phyloP scores from a whole-genome alignment of 2,329 filamentous ascomycete genomes.

The Westerdykella ornata region DNA sequence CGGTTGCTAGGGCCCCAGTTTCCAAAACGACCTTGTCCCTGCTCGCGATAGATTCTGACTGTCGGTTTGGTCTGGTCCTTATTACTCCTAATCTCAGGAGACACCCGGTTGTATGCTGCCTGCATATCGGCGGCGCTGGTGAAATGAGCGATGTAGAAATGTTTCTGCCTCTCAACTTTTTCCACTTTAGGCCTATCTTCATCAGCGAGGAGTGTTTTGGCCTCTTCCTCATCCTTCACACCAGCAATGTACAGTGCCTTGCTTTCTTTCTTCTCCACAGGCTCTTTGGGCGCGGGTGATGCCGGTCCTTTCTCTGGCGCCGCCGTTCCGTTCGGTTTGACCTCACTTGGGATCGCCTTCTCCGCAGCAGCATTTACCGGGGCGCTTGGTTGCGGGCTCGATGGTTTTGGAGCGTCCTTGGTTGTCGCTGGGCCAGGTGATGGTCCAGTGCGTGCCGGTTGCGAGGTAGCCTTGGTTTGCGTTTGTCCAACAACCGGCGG shows the following conservation, averaged over 20 bases:
- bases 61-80: slow-evolving; percentile 73
- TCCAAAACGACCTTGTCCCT: slow-evolving; percentile 44
- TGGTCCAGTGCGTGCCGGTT: slow-evolving; percentile 35
- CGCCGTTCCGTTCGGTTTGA: slow-evolving; percentile 47
- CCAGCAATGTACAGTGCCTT: slow-evolving; percentile 88
- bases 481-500: slow-evolving; percentile 29
- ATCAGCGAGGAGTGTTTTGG: slow-evolving; percentile 71
- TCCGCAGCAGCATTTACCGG: slow-evolving; percentile 28
- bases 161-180: slow-evolving; percentile 61
- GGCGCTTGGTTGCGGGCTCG: slow-evolving; percentile 43
- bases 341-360: slow-evolving; percentile 38
- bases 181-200: slow-evolving; percentile 77
- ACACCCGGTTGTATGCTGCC: slow-evolving; percentile 65
- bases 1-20: slow-evolving; percentile 59
- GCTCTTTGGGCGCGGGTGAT: slow-evolving; percentile 45
- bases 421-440: slow-evolving; percentile 38
- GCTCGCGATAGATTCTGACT: slow-evolving; percentile 75
- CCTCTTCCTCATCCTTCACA: slow-evolving; percentile 74
- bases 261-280: slow-evolving; percentile 54
- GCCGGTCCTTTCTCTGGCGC: slow-evolving; percentile 35
- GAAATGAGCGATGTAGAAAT: slow-evolving; percentile 83
- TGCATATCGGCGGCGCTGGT: slow-evolving; percentile 72
- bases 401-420: slow-evolving; percentile 44
- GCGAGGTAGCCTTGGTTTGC: slow-evolving; percentile 35
- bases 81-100: slow-evolving; percentile 68